phyloP scores from a whole-genome alignment of 768 basidiomycete species.

The Collybia sordida region DNA sequence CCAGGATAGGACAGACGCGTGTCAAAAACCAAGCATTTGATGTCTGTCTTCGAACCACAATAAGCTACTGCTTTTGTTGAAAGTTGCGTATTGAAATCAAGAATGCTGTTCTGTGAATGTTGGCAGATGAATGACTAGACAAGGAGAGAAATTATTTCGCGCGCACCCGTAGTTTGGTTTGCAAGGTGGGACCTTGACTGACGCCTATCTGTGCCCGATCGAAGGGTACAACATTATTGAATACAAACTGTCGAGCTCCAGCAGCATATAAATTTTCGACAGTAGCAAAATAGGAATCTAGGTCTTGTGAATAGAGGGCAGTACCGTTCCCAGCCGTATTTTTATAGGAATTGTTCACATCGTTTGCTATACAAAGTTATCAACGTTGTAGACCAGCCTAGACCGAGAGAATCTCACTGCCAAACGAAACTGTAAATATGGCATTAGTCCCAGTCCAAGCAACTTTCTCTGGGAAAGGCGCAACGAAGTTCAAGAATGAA shows the following conservation, averaged over 20 bases:
- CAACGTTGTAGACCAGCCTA: neutral
- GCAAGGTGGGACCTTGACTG: slow-evolving; percentile 11
- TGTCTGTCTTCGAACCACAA: slow-evolving; percentile 14
- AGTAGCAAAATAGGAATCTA: slow-evolving; percentile 18
- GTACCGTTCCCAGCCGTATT: slow-evolving; percentile 17
- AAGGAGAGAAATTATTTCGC: neutral
- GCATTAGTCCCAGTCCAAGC: slow-evolving; percentile 16
- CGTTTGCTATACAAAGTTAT: slow-evolving; percentile 15
- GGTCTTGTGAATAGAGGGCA: slow-evolving; percentile 13
- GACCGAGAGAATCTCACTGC: slow-evolving; percentile 12
- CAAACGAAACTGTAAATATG: slow-evolving; percentile 19
- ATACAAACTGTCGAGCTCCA: slow-evolving; percentile 20
- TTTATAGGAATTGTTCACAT: slow-evolving; percentile 19
- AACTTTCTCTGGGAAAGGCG: slow-evolving; percentile 15
- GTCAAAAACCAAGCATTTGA: slow-evolving; percentile 18
- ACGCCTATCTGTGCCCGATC: slow-evolving; percentile 19
- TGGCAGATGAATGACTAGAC: neutral
- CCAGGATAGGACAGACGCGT: slow-evolving; percentile 11
- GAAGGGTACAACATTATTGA: slow-evolving; percentile 21
- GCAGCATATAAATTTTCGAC: slow-evolving; percentile 18
- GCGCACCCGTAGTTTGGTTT: slow-evolving; percentile 17
- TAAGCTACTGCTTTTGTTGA: slow-evolving; percentile 12
- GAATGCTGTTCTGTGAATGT: slow-evolving; percentile 13
- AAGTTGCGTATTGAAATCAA: slow-evolving; percentile 18
- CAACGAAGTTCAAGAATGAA: slow-evolving; percentile 15